Evolutionary conservation across 352 stramenopile species (phyloP), one percentile per base, ranked within the genome.

Genomic region (Lagenidium giganteum): DNA sequence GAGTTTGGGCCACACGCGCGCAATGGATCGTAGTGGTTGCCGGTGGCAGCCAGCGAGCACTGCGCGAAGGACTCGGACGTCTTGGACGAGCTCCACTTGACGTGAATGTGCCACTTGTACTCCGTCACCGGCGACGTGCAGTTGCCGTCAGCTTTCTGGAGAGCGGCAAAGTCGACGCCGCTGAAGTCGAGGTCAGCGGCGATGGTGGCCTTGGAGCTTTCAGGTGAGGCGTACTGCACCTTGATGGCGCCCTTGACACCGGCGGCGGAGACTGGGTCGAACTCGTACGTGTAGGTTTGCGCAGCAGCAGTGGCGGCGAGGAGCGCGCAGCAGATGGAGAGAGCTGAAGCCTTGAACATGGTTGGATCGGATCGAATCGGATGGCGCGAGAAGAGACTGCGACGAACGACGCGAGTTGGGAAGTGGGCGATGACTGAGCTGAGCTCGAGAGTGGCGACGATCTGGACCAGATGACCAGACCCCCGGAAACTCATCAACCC

Each of bases 71-170:
- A 58, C 7, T 50, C 59, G 25, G 43, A 53, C 11, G 38, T 24
- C 41, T 58, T 53, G 12, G 27, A 16, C 24, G 45, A 62, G 7
- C 43, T 23, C 59, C 59, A 68, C 44, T 62, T 64, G 29, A 54
- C 51, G 55, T 68, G 58, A 37, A 67, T 67, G 47, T 68, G 58
- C 58, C 58, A 68, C 41, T 47, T 61, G 42, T 60, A 67, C 40
- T 57, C 43, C 25, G 32, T 32, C 28, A 61, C 41, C n/a, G 47
- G 25, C n/a, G 27, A 13, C 21, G 47, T 57, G 54, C 59, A 68
- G 41, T 68, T 64, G 45, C 39, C 59, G 35, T 68, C 59, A 4
- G 42, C 12, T 39, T 61, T 57, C 42, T 57, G 35, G 40, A 62
- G 34, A 27, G 47, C 46, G 13, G n/a, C 22, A 17, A 54, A 21